Base-by-base conservation (phyloP, 1,139 yeast genomes). In the Yamadazyma diospyri region DNA sequence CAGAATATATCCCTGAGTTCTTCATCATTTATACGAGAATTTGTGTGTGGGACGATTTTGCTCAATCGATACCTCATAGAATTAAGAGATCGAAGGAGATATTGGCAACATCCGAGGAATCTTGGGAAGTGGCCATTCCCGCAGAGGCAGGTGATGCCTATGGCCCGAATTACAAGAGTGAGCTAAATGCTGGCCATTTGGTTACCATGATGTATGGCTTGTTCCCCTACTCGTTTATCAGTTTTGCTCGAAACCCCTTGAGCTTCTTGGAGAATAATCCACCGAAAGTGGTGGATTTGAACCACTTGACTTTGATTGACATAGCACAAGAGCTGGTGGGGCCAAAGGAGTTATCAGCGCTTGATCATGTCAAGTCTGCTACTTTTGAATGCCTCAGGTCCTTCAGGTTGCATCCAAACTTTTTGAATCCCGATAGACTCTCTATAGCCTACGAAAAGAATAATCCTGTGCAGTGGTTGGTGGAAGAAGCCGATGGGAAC, bases 161-260 rank as follows among this genome's bases (percentile, higher is more conserved):
- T 16, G 23, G 13, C 3, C 13, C 27, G 10, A 12, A 28, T 23
- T 18, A 35, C n/a, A 45, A 42, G 29, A 35, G 47, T 10, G 48
- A 46, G 6, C 41, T 52, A 29, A 53, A 54, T 36, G 40, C 46
- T 28, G 51, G 45, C 29, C 49, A 60, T 38, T 47, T 57, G 13
- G 52, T 54, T 30, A 68, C 79, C 0, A 55, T 75, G 22, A 48
- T 80, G 2, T 81, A 81, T 44, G 87, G 84, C 0, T 50, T 80
- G n/a, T 80, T 68, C 42, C 86, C 87, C 0, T 54, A 64, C 19
- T 74, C 76, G 43, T 52, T 78, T 3, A 47, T 69, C 22, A 48
- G 53, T 5, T 80, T 76, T 45, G 43, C 70, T 13, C 55, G 62
- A 15, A 52, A 59, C 23, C 81, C 85, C 0, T 25, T 39, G 5